A percentile compares a stretch with the other conserved stretches of the same genome.
Conservation (phyloP, 2,329 filamentous ascomycete species). For the Gremmenia infestans region DNA sequence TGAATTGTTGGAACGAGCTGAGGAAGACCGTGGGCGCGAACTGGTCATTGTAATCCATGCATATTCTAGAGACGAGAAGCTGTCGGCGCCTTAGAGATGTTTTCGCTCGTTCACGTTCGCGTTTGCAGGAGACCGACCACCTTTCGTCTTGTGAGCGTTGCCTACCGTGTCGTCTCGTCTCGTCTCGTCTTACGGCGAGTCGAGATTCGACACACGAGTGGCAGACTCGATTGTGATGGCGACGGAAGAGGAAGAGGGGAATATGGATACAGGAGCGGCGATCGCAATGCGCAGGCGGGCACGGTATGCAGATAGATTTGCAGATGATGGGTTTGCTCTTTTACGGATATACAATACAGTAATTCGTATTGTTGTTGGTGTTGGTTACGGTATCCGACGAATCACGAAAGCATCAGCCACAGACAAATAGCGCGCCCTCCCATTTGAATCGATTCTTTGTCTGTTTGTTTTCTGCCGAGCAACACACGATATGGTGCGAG, state of each 20-base stretch:
- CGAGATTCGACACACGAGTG: neutral
- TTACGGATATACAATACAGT: no score
- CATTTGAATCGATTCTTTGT: neutral
- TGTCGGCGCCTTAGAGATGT: neutral
- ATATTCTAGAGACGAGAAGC: constrained; percentile 17
- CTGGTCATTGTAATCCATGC: constrained; percentile 27
- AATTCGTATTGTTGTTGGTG: no score
- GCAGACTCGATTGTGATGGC: neutral
- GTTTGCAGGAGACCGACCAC: neutral
- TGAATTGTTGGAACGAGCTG: constrained; percentile 29
- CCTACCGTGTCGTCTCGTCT: neutral
- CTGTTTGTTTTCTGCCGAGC: neutral
- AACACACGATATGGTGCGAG: neutral
- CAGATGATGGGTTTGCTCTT: neutral
- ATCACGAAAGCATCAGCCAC: neutral
- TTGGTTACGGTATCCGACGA: no score
- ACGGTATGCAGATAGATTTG: neutral
- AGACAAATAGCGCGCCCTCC: neutral
- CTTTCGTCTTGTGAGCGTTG: neutral
- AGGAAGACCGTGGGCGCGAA: constrained; percentile 31
- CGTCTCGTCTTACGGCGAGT: neutral
- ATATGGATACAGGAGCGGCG: no score
- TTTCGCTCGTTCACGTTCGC: neutral
- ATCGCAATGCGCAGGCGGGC: neutral
- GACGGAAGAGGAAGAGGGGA: no score